phyloP scores from a whole-genome alignment of 2,329 filamentous ascomycete species.

The Talaromyces islandicus region DNA sequence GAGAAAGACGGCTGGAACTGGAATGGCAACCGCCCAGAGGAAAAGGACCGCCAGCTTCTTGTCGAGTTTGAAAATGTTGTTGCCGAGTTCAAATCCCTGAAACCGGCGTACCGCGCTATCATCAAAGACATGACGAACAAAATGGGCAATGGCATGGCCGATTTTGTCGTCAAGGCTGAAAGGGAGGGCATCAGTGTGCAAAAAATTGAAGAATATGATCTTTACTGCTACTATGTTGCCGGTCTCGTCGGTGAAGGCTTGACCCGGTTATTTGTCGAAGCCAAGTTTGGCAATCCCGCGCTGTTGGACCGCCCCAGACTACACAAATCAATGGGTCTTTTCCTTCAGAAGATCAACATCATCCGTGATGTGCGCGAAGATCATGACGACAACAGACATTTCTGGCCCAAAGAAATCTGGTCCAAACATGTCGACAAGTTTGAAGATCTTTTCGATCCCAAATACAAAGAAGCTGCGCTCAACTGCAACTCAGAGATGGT shows the following conservation, averaged over 20 bases:
- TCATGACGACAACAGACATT: constrained; percentile 76
- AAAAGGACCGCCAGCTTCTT: constrained; percentile 89
- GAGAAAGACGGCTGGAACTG: constrained; percentile 88
- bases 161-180: constrained; percentile 81
- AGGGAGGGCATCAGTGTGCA: constrained; percentile 73
- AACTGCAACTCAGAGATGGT: constrained; percentile 93
- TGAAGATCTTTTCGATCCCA: constrained; percentile 80
- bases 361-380: constrained; percentile 94
- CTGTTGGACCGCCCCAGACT: constrained; percentile 72
- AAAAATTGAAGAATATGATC: constrained; percentile 82
- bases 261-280: constrained; percentile 83
- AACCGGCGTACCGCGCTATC: constrained; percentile 74
- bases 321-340: constrained; percentile 93
- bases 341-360: constrained; percentile 98
- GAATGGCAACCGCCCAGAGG: constrained; percentile 74
- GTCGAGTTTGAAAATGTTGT: constrained; percentile 89
- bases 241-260: constrained; percentile 93
- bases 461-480: constrained; percentile 70
- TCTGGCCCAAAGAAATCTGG: constrained; percentile 97
- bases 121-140: constrained; percentile 88
- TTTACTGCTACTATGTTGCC: constrained; percentile 98
- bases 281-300: constrained; percentile 77
- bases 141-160: constrained; percentile 99
- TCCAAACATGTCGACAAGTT: constrained; percentile 87
- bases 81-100: constrained; percentile 79